Percentiles rank a stretch among this genome's conserved stretches.
Conservation (phyloP, 805 yeast species). For the Wickerhamiella kazuoi region DNA sequence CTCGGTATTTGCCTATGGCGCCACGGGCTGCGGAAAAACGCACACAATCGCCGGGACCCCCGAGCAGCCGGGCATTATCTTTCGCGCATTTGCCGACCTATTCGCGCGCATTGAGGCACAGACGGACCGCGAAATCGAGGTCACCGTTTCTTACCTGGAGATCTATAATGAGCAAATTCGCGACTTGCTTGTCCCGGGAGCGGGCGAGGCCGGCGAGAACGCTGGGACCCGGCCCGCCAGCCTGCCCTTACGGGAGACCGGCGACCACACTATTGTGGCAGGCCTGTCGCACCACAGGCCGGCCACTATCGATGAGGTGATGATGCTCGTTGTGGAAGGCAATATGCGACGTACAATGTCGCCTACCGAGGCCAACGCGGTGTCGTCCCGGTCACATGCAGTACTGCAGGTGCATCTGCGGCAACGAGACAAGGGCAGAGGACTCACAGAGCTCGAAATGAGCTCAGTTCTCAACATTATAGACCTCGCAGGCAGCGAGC, state of each 20-base stretch:
- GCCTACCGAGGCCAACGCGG: constrained; percentile 79
- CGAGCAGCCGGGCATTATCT: constrained; percentile 61
- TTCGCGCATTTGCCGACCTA: constrained; percentile 58
- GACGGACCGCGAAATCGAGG: constrained; percentile 33
- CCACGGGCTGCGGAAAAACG: constrained; percentile 97
- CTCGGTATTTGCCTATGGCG: constrained; percentile 86
- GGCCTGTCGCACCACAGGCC: constrained; percentile 53
- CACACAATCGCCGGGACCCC: constrained; percentile 71
- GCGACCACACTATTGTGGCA: constrained; percentile 48
- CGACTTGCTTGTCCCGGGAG: constrained; percentile 43
- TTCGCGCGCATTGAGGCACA: constrained; percentile 46
- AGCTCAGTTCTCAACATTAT: constrained; percentile 73
- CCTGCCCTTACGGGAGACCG: constrained; percentile 55
- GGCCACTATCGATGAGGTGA: constrained; percentile 16
- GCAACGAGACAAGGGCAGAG: constrained; percentile 43
- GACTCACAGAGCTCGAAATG: constrained; percentile 46
- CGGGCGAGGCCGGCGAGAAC: constrained; percentile 1
- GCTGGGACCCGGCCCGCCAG: too few species aligned
- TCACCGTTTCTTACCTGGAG: constrained; percentile 53
- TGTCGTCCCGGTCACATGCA: constrained; percentile 87
- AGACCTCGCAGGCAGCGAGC: constrained; percentile 87
- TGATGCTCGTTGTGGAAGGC: constrained; percentile 7
- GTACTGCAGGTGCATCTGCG: constrained; percentile 65
- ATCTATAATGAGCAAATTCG: constrained; percentile 81
- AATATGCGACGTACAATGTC: constrained; percentile 42